Evolutionary conservation across 768 basidiomycete genomes (phyloP).

Genomic region (Trametes meyenii): DNA sequence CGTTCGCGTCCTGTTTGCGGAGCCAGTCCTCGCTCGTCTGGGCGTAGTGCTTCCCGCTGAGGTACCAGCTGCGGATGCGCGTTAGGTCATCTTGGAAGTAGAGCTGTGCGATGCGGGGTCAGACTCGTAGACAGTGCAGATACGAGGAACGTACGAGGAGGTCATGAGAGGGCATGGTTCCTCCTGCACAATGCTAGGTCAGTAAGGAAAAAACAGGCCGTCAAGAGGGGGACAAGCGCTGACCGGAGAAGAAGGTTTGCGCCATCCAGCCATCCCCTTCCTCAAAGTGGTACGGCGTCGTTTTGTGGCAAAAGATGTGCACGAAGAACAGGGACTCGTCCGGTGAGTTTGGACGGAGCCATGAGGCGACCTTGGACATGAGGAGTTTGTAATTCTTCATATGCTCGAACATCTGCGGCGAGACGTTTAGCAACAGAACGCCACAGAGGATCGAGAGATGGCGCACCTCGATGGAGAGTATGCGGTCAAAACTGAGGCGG

Average conservation of each 20-base stretch:
- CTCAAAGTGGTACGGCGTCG: slow-evolving; percentile 69
- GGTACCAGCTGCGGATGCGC: slow-evolving; percentile 59
- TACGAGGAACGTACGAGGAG: slow-evolving; percentile 44
- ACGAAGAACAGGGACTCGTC: slow-evolving; percentile 60
- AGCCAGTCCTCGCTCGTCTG: slow-evolving; percentile 71
- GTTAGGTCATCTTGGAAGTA: slow-evolving; percentile 70
- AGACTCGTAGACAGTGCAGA: not conserved
- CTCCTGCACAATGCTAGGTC: slow-evolving; percentile 41
- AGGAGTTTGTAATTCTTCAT: slow-evolving; percentile 75
- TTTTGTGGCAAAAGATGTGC: slow-evolving; percentile 70
- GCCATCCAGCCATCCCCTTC: slow-evolving; percentile 77
- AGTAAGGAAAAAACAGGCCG: not conserved
- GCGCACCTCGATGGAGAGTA: slow-evolving; percentile 66
- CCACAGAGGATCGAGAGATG: not conserved
- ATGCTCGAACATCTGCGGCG: slow-evolving; percentile 66
- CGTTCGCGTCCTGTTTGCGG: slow-evolving; percentile 55
- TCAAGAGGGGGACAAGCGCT: not conserved
- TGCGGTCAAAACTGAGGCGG: slow-evolving; percentile 60
- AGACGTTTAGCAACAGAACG: not conserved
- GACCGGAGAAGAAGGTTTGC: slow-evolving; percentile 68
- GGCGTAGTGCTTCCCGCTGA: slow-evolving; percentile 66
- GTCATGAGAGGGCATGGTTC: slow-evolving; percentile 73
- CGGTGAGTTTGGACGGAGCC: slow-evolving; percentile 51
- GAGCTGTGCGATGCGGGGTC: slow-evolving; percentile 35
- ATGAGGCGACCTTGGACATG: slow-evolving; percentile 61